Base-by-base conservation (phyloP, 1,139 yeast species). In the Geotrichum armillariae region DNA sequence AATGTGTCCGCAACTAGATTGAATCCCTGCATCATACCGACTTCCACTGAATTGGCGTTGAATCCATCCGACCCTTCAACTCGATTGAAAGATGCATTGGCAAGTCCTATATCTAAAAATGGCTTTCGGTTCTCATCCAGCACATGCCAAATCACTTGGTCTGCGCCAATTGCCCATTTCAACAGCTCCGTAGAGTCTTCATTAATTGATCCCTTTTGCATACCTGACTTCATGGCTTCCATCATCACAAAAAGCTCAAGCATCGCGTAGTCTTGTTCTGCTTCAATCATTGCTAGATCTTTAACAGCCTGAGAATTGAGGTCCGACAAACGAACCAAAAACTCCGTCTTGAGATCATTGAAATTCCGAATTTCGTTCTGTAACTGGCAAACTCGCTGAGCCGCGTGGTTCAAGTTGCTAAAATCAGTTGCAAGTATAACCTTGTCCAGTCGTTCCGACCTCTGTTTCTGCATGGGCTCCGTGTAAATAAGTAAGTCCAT, bases 91-190 rank as follows among this genome's bases (percentile, higher is more conserved):
- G 73, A 72, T 2, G 87, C 78, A 37, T 77, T 75, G 1, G 85
- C 83, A 29, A 91, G 64, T 0, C 85, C 84, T 54, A 90, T 73
- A 65, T 86, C 95, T 53, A 88, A 66, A 59, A 90, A 81, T 16
- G 94, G 93, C 36, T 70, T 67, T 23, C 86, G 70, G 5, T 76
- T 65, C 11, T 79, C 80, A 49, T 79, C 82, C 47, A 89, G 69
- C 60, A 90, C 71, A 62, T 87, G 94, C 73, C 91, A 73, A 46
- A 83, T 79, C 27, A 89, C 73, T 59, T 85, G 86, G 60, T 85
- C 91, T 0, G 94, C 81, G 23, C 81, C 73, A 23, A 89, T 72
- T 14, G 78, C 71, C 87, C 93, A 85, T 53, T 78, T 77, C 25
- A 79, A 56, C 18, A 63, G 60, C 29, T 66, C 64, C 6, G 65